phyloP scores from a whole-genome alignment of 805 yeast species.

The Sugiyamaella qingdaonensis region DNA sequence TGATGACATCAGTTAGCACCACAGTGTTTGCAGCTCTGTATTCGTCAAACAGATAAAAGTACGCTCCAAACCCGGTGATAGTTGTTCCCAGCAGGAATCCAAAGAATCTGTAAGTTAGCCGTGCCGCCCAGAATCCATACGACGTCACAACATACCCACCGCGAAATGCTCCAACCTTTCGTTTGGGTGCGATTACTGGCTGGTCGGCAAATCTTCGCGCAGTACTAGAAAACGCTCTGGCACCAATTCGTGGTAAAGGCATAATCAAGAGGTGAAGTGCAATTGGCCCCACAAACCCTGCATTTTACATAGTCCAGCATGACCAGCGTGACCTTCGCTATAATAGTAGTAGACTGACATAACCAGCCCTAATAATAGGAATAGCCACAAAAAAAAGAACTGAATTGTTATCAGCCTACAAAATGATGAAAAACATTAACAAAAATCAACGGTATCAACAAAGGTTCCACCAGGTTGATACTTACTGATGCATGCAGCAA shows the following conservation, averaged over 20 bases:
- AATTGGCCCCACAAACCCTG: neutral
- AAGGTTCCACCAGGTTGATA: too few relatives aligned
- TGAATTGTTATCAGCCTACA: too few relatives aligned
- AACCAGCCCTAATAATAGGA: neutral
- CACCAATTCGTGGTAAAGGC: neutral
- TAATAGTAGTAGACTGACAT: too few relatives aligned
- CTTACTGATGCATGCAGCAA: too few relatives aligned
- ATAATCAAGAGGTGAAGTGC: conserved; percentile 1
- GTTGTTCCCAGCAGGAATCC: conserved; percentile 80
- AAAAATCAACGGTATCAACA: too few relatives aligned
- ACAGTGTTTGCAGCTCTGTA: conserved; percentile 69
- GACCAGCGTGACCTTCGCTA: too few relatives aligned
- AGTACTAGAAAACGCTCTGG: neutral
- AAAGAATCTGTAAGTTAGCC: conserved; percentile 39
- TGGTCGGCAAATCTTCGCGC: neutral
- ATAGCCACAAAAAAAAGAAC: neutral
- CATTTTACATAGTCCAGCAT: neutral
- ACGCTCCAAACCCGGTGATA: conserved; percentile 68
- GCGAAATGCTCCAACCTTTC: conserved; percentile 40
- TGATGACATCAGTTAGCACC: conserved; percentile 67
- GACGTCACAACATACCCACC: conserved; percentile 35
- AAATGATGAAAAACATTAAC: too few relatives aligned
- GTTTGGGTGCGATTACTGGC: conserved; percentile 10
- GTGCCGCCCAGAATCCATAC: neutral
- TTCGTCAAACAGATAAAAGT: conserved; percentile 73